Conservation (phyloP, 176 grass and related monocot species). For the Otatea glauca region DNA sequence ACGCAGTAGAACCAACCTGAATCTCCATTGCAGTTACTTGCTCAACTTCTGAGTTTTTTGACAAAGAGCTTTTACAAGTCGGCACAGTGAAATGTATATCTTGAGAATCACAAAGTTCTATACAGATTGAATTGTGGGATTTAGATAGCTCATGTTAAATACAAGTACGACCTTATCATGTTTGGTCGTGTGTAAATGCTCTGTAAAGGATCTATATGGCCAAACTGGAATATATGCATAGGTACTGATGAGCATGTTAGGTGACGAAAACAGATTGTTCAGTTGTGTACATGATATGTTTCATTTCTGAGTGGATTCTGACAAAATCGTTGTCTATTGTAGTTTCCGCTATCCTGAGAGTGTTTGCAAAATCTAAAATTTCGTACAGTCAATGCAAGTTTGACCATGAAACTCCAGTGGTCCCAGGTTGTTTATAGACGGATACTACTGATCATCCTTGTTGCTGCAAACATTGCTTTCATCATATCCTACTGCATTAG, state of each 20-base stretch:
- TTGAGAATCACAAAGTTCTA: not conserved
- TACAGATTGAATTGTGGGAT: not conserved
- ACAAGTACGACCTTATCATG: not conserved
- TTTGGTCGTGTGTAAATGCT: slow-evolving; percentile 12
- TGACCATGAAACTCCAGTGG: not conserved
- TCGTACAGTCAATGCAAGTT: slow-evolving; percentile 17
- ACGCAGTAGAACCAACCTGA: slow-evolving; percentile 51
- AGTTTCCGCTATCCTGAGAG: not conserved
- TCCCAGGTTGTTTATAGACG: not conserved
- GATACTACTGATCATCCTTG: not conserved
- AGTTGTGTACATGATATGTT: not conserved
- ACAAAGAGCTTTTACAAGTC: not conserved
- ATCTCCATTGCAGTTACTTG: slow-evolving; percentile 31
- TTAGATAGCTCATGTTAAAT: slow-evolving; percentile 26
- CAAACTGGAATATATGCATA: slow-evolving; percentile 3
- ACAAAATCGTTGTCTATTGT: not conserved
- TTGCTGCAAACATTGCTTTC: not conserved
- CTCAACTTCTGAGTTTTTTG: slow-evolving; percentile 1
- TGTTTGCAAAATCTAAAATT: slow-evolving; percentile 2
- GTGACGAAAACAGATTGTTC: not conserved
- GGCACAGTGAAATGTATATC: slow-evolving; percentile 12
- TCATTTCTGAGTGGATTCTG: slow-evolving; percentile 31
- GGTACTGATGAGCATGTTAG: not conserved
- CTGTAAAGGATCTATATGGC: slow-evolving; percentile 12
- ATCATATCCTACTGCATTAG: not conserved